Conservation (phyloP, 2,329 filamentous ascomycete genomes). For the Ophiostoma sp. region DNA sequence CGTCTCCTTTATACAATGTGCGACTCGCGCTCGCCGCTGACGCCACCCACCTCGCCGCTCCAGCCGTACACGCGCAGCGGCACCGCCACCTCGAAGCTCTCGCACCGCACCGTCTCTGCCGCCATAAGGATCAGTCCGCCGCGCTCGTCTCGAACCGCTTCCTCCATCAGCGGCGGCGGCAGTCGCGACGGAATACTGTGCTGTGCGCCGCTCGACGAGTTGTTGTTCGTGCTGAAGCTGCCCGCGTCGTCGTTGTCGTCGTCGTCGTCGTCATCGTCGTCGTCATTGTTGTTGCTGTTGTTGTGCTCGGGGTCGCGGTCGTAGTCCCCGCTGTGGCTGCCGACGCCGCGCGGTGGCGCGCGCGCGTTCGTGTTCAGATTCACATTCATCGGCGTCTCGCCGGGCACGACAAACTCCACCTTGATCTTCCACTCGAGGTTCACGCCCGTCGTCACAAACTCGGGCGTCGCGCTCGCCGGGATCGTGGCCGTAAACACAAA, state of each 20-base stretch:
- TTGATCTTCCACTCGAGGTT: slow-evolving; percentile 82
- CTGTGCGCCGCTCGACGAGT: not conserved
- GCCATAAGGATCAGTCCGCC: slow-evolving; percentile 69
- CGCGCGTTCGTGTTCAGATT: not conserved
- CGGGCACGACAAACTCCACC: slow-evolving; percentile 84
- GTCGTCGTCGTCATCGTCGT: slow-evolving; percentile 25
- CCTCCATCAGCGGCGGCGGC: slow-evolving; percentile 59
- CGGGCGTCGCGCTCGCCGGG: slow-evolving; percentile 75
- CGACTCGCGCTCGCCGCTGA: slow-evolving; percentile 12
- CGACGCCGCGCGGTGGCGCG: not conserved
- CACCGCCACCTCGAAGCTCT: slow-evolving; percentile 86
- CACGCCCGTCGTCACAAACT: slow-evolving; percentile 86
- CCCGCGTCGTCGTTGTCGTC: slow-evolving; percentile 19
- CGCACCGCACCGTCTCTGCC: slow-evolving; percentile 70
- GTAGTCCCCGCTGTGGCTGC: too few relatives aligned
- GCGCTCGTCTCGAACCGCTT: slow-evolving; percentile 71
- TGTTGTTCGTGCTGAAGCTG: not conserved
- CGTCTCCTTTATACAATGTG: slow-evolving; percentile 13
- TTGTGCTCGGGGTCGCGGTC: not conserved
- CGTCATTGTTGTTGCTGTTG: not conserved
- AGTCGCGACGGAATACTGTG: not conserved
- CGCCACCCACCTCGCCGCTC: slow-evolving; percentile 36
- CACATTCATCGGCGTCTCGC: not conserved
- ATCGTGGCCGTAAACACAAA: slow-evolving; percentile 79
- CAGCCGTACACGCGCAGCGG: slow-evolving; percentile 74